Evolutionary conservation across 106 monocot genomes (phyloP).

Genomic region (Narthecium ossifragum): DNA sequence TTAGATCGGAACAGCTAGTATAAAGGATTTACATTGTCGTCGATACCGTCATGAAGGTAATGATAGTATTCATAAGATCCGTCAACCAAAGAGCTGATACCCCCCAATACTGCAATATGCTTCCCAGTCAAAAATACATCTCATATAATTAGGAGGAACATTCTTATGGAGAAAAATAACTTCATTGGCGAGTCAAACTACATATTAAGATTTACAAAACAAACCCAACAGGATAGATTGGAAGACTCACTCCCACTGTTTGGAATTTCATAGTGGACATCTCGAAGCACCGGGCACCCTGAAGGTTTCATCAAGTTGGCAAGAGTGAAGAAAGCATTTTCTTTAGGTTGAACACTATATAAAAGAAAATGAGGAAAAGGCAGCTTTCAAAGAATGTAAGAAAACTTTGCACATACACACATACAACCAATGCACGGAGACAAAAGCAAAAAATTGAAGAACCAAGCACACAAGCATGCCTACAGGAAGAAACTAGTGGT

Average conservation of each 20-base stretch:
- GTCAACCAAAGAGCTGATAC: constrained; percentile 55
- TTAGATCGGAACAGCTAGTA: too few species aligned
- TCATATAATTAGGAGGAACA: neutral
- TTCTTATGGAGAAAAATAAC: neutral
- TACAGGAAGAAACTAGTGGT: too few species aligned
- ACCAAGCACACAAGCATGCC: too few species aligned
- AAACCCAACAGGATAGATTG: neutral
- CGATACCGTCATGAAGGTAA: constrained; percentile 90
- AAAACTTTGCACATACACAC: constrained; percentile 3
- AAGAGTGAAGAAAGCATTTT: neutral
- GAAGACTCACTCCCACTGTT: constrained; percentile 68
- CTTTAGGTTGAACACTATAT: too few species aligned
- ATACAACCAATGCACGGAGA: neutral
- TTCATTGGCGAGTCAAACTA: too few species aligned
- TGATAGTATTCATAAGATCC: constrained; percentile 99
- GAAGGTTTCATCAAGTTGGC: constrained; percentile 8
- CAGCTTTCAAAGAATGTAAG: neutral
- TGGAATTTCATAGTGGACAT: constrained; percentile 85
- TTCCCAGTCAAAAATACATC: constrained; percentile 6
- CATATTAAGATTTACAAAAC: too few species aligned
- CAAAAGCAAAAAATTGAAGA: neutral
- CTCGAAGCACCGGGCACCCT: constrained; percentile 59
- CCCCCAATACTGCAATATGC: constrained; percentile 71
- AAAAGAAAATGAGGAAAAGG: neutral
- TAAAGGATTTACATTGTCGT: constrained; percentile 82